These are phyloP conservation scores for Exophiala sideris DNA, from an alignment of 2,329 filamentous ascomycete genomes.

Conservation along the genomic window DNA sequence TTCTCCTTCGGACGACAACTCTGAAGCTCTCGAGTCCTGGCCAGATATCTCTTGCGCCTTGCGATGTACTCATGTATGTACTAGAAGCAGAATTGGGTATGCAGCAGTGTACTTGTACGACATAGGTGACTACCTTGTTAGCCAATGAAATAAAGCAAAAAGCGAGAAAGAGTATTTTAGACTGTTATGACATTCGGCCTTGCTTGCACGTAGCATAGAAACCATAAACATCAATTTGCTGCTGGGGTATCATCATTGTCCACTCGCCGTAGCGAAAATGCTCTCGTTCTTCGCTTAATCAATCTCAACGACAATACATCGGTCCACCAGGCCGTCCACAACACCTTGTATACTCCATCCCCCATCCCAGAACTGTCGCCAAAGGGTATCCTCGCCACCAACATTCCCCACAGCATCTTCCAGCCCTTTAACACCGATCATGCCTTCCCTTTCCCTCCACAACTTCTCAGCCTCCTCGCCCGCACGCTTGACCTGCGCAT, in stretches of 20 bases:
- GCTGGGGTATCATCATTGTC: neutral
- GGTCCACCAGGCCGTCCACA: constrained; percentile 41
- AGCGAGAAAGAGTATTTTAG: no score
- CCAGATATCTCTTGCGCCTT: no score
- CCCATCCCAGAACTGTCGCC: constrained; percentile 39
- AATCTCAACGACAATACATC: constrained; percentile 37
- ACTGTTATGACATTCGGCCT: no score
- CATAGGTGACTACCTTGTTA: no score
- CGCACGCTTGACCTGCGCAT: constrained; percentile 64
- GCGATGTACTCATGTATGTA: no score
- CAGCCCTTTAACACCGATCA: constrained; percentile 26
- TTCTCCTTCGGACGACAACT: no score
- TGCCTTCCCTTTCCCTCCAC: constrained; percentile 65
- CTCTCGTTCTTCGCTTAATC: neutral
- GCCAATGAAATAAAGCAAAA: no score
- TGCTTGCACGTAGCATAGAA: no score
- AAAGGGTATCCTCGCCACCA: constrained; percentile 32
- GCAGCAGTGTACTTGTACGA: no score
- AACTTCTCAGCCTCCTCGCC: constrained; percentile 67
- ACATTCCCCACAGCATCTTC: constrained; percentile 25
- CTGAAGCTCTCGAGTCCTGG: no score
- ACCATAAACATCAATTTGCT: neutral
- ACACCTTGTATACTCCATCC: constrained; percentile 39
- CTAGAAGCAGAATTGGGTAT: no score
- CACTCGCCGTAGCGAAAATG: neutral